Base-by-base conservation (phyloP, 768 basidiomycete genomes). In the Termitomyces sp. region DNA sequence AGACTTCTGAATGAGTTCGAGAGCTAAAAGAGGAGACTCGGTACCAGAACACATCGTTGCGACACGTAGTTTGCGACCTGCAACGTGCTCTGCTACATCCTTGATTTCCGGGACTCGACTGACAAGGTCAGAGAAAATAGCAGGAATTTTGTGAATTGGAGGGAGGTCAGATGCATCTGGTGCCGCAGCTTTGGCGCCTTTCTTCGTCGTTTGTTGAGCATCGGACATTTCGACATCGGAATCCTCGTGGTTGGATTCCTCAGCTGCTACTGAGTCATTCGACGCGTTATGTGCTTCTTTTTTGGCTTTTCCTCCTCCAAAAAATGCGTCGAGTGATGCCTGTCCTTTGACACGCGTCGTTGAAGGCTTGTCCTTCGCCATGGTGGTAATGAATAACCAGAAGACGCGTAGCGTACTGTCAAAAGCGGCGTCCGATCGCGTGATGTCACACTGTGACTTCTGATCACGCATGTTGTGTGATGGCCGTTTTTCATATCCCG, bases 21-120 rank as follows among this genome's bases (percentile, higher is more conserved):
- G 77, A 15, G 95, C 95, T 36, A 97, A 85, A 24, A 98, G 81
- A 51, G 95, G 95, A 2, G 92, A 93, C 68, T 98, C 95, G 6
- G 95, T 98, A 26, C 95, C 95, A 42, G 94, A 96, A 72, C 90
- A 97, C 95, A 98, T 98, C 12, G 95, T 98, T 4, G 94, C 95
- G 58, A 98, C 84, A 70, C 94, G 89, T 69, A 98, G 76, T 65
- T 90, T 93, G 58, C 94, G 83, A 2, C 94, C 93, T 57, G 79
- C 71, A 49, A 92, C 73, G 46, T 77, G 86, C 63, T 86, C 77
- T 18, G 82, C 86, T 42, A 92, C 84, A 2, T 75, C 74, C 65
- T 84, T 81, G 60, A 92, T 83, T 54, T 84, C 75, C 13, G 88
- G 82, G 41, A 86, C 80, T 63, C 77, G 83, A 49, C 78, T 73